Evolutionary conservation across 2,329 filamentous ascomycete genomes (phyloP).

Genomic region (Trichophyton benhamiae): DNA sequence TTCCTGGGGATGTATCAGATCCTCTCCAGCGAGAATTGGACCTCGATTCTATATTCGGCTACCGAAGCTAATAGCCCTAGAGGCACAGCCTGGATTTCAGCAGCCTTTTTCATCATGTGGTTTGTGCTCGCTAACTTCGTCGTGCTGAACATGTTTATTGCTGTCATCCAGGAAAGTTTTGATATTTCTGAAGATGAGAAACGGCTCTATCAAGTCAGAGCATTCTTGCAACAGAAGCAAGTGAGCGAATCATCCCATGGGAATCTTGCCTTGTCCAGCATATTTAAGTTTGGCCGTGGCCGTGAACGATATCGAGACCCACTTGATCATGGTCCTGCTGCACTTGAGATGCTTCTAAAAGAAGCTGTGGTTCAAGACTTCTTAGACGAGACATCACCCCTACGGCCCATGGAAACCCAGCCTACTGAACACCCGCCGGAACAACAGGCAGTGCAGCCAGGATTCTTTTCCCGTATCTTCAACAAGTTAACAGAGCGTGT

Average conservation of each 20-base stretch:
- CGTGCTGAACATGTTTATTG: slow-evolving; percentile 99
- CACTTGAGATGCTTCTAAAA: slow-evolving; percentile 91
- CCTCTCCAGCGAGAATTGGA: slow-evolving; percentile 94
- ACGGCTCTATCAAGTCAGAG: slow-evolving; percentile 87
- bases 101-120: slow-evolving; percentile 84
- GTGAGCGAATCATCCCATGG: slow-evolving; percentile 54
- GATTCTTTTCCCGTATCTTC: slow-evolving; percentile 50
- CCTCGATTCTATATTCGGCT: slow-evolving; percentile 67
- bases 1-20: slow-evolving; percentile 98
- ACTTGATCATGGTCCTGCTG: slow-evolving; percentile 79
- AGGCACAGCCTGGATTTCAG: slow-evolving; percentile 82
- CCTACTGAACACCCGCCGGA: slow-evolving; percentile 21
- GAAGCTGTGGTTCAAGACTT: slow-evolving; percentile 93
- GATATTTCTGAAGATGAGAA: slow-evolving; percentile 98
- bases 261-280: slow-evolving; percentile 64
- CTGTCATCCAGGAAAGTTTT: slow-evolving; percentile 98
- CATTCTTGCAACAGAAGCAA: slow-evolving; percentile 85
- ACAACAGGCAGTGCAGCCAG: slow-evolving; percentile 39
- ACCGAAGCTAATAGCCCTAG: slow-evolving; percentile 54
- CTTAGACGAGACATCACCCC: slow-evolving; percentile 54
- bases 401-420: slow-evolving; percentile 22
- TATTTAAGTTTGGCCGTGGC: slow-evolving; percentile 51
- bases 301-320: slow-evolving; percentile 60
- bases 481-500: slow-evolving; percentile 45
- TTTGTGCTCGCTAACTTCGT: slow-evolving; percentile 94